Percentiles rank a stretch among this genome's conserved stretches.
These are phyloP conservation scores for Solanum lycopersicoides DNA, from an alignment of 257 asterid species.

Conservation along the genomic window DNA sequence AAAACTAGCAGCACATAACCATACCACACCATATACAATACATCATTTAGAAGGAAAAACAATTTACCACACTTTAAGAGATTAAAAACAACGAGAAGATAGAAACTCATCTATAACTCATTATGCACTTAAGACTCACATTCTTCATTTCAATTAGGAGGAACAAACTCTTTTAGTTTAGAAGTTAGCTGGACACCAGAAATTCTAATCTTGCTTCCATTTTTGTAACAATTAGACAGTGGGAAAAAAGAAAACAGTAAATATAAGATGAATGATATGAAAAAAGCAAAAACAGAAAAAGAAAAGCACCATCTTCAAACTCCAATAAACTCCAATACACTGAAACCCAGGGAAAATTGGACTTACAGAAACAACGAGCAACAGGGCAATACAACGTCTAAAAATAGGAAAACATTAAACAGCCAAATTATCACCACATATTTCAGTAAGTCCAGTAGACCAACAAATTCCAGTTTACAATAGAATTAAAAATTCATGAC, in stretches of 20 bases:
- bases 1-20: too few species aligned
- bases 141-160: too few species aligned
- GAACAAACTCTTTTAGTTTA: neutral
- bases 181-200: neutral
- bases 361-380: neutral
- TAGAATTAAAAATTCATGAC: neutral
- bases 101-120: too few species aligned
- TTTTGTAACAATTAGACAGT: neutral
- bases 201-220: neutral
- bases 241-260: neutral
- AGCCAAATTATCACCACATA: neutral
- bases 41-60: too few species aligned
- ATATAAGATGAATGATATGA: neutral
- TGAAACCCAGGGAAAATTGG: constrained; percentile 11
- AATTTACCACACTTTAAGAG: too few species aligned
- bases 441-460: neutral
- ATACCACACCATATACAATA: too few species aligned
- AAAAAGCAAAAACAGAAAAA: neutral
- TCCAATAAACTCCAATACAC: too few species aligned
- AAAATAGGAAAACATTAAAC: neutral
- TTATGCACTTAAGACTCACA: too few species aligned
- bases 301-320: too few species aligned
- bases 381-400: neutral
- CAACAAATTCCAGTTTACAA: neutral
- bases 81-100: too few species aligned